These are phyloP conservation scores for Alternaria postmessia DNA, from an alignment of 2,329 filamentous ascomycete species.

Conservation along the genomic window DNA sequence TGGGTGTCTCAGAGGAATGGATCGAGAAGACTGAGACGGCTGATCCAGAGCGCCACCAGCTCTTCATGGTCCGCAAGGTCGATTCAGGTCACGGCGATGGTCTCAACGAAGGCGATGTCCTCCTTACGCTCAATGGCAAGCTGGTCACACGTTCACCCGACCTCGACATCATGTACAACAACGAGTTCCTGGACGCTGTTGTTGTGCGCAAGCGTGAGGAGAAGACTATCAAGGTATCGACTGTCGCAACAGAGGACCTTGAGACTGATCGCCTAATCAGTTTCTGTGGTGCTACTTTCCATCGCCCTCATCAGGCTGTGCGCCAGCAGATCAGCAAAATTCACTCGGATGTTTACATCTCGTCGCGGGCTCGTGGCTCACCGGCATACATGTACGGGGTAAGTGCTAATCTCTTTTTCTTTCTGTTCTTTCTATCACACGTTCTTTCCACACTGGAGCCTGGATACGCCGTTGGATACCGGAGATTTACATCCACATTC, in stretches of 20 bases:
- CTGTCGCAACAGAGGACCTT: slow-evolving; percentile 85
- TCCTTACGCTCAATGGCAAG: slow-evolving; percentile 88
- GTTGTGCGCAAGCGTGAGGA: slow-evolving; percentile 87
- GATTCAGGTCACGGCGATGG: slow-evolving; percentile 69
- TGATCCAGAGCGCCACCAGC: slow-evolving; percentile 91
- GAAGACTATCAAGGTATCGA: slow-evolving; percentile 78
- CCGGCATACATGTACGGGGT: slow-evolving; percentile 48
- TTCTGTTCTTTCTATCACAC: slow-evolving; percentile 50
- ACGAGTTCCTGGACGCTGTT: slow-evolving; percentile 81
- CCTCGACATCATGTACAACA: slow-evolving; percentile 94
- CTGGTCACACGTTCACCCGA: slow-evolving; percentile 93
- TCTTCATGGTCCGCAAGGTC: slow-evolving; percentile 98
- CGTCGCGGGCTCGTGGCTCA: slow-evolving; percentile 66
- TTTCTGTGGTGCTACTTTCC: slow-evolving; percentile 93
- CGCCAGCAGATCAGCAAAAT: slow-evolving; percentile 96
- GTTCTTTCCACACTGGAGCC: not conserved
- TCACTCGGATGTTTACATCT: slow-evolving; percentile 96
- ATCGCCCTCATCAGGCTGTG: slow-evolving; percentile 94
- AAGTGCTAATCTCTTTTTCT: slow-evolving; percentile 29
- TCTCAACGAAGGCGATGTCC: slow-evolving; percentile 88
- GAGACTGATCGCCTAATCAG: slow-evolving; percentile 92
- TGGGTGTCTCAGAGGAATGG: slow-evolving; percentile 97
- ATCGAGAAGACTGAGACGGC: slow-evolving; percentile 87
- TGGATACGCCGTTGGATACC: not conserved
- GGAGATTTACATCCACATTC: not conserved